A percentile compares a stretch with the other conserved stretches of the same genome.
These are phyloP conservation scores for Lichtheimia ornata DNA, from an alignment of 371 early-diverging fungal species.

Conservation along the genomic window DNA sequence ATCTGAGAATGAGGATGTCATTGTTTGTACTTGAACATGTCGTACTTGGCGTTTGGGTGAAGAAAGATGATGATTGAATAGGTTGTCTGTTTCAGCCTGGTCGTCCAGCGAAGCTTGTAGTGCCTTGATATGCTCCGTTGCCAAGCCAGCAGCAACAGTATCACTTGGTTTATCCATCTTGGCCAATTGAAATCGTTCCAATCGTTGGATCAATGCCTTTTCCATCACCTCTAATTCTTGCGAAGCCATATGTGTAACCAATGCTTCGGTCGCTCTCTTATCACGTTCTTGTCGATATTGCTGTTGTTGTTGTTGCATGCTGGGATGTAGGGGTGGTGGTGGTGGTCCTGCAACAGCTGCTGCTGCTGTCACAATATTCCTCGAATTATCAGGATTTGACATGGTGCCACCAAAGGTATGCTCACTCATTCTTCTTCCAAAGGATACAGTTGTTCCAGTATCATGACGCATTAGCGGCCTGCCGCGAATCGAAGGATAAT, in stretches of 20 bases:
- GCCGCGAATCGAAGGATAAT: constrained; percentile 8
- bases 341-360: not conserved
- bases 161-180: constrained; percentile 36
- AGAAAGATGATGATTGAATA: not conserved
- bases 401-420: constrained; percentile 8
- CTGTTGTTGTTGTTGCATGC: constrained; percentile 3
- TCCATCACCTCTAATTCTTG: constrained; percentile 30
- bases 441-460: constrained; percentile 8
- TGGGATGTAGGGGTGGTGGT: not conserved
- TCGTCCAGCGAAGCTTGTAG: constrained; percentile 22
- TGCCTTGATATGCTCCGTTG: constrained; percentile 42
- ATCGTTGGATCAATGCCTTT: constrained; percentile 31
- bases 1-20: constrained; percentile 11
- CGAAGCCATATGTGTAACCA: constrained; percentile 11
- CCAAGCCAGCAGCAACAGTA: constrained; percentile 36
- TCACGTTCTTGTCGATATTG: constrained; percentile 3
- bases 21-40: constrained; percentile 48
- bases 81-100: not conserved
- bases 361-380: too few species aligned
- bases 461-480: constrained; percentile 22
- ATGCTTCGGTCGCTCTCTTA: constrained; percentile 8
- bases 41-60: constrained; percentile 22
- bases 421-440: constrained; percentile 9
- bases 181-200: constrained; percentile 31
- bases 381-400: not conserved